Evolutionary conservation across 2,329 filamentous ascomycete genomes (phyloP).

Genomic region (Tolypocladium tropicale): DNA sequence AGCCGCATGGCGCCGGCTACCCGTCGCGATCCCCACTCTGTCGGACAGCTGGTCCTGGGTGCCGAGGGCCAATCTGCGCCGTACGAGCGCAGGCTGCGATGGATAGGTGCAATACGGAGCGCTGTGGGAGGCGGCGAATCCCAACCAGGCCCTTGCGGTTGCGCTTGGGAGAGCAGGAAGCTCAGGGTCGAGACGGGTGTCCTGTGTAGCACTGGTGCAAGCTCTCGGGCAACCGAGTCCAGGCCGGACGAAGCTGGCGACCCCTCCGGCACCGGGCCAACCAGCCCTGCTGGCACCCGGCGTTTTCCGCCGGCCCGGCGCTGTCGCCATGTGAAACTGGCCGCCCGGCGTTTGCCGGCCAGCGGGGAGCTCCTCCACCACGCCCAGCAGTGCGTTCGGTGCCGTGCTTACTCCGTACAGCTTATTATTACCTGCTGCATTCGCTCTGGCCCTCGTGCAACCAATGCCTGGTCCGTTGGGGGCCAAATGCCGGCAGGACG

Average conservation of each 20-base stretch:
- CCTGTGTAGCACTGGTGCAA: background rate
- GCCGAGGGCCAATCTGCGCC: background rate
- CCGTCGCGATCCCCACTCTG: background rate
- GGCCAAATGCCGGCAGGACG: background rate
- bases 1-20: constrained; percentile 2
- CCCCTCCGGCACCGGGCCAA: background rate
- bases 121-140: background rate
- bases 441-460: background rate
- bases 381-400: too few species aligned
- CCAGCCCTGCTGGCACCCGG: background rate
- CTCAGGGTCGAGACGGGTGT: background rate
- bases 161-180: background rate
- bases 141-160: background rate
- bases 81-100: background rate
- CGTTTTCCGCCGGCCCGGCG: constrained; percentile 4
- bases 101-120: background rate
- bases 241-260: background rate
- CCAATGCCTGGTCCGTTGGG: background rate
- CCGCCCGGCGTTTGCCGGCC: constrained; percentile 4
- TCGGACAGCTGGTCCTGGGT: background rate
- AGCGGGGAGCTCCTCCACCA: background rate
- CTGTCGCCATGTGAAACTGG: constrained; percentile 1
- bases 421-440: too few species aligned
- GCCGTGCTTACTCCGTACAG: too few species aligned
- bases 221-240: background rate